Conservation (phyloP, 805 yeast genomes). For the Cyberlindnera bimundalis region DNA sequence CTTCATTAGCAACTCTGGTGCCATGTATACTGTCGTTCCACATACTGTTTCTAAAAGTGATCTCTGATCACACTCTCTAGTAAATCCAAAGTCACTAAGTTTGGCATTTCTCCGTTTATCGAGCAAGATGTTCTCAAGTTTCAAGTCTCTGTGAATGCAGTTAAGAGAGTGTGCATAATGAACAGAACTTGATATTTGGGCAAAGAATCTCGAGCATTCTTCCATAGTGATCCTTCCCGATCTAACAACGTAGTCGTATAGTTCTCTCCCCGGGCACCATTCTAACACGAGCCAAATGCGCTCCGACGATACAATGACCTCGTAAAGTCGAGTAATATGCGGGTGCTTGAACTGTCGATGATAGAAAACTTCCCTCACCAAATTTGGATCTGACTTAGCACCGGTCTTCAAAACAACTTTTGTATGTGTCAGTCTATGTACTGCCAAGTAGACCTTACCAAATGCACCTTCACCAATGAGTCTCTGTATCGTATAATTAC, state of each 20-base stretch:
- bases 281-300: constrained; percentile 86
- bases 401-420: constrained; percentile 86
- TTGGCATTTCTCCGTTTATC: constrained; percentile 61
- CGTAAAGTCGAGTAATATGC: constrained; percentile 80
- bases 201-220: constrained; percentile 51
- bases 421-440: constrained; percentile 68
- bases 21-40: constrained; percentile 95
- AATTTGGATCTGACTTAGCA: constrained; percentile 69
- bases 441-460: constrained; percentile 87
- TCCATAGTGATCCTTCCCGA: constrained; percentile 47
- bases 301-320: constrained; percentile 68
- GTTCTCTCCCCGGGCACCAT: constrained; percentile 79
- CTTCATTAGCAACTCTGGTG: constrained; percentile 79
- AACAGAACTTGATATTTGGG: constrained; percentile 59
- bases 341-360: constrained; percentile 82
- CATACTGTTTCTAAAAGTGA: constrained; percentile 74
- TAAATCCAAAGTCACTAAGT: constrained; percentile 91
- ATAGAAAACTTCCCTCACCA: constrained; percentile 87
- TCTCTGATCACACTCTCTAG: constrained; percentile 65
- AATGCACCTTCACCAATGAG: constrained; percentile 91
- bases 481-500: constrained; percentile 69
- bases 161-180: constrained; percentile 71
- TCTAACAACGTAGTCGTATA: constrained; percentile 62
- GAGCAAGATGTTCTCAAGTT: constrained; percentile 71
- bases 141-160: constrained; percentile 81